Evolutionary conservation across 129 eudicot species (phyloP), one percentile per base, ranked within the genome.

Genomic region (Flaveria sonorensis): DNA sequence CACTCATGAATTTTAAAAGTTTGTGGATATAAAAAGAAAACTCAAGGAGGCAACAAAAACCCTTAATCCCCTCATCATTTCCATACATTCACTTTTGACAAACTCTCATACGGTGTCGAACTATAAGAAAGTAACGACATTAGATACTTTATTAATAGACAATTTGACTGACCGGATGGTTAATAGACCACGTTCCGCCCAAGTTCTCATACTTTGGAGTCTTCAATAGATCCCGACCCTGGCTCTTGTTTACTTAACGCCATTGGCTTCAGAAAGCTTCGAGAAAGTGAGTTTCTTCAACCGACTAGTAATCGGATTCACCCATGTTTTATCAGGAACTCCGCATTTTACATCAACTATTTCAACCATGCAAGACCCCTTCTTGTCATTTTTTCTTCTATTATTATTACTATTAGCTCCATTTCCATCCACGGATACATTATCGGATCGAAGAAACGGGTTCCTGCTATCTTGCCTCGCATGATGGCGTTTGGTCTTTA

Each of bases 291-390:
- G 93, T 86, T 89, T 93, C 83, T 89, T 93, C 67, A 93, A 73
- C 68, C 89, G 83, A 77, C 78, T 86, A 19, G 93, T 80, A 67
- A 90, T 82, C 23, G 96, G 96, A 53, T 80, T 80, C 6, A 64
- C 70, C 82, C 82, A 79, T 19, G 14, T 21, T 66, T 79, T 79
- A 67, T 86, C 96, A 9, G 95, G 87, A 76, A 77, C 85, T 23
- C 97, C 96, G 77, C 98, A 91, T 85, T 83, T 89, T 77, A 91
- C 81, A 87, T 93, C 98, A 61, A 91, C 93, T 12, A 93, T 68
- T 77, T 89, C 96, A 68, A 89, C 97, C 65, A 93, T 62, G 62
- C 77, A 78, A 64, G 85, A 65, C 32, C 85, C 83, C 85, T 81
- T 93, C 77, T 80, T 80, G 7, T 80, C 63, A 18, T 4, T 67